Base-by-base conservation (phyloP, 441 rosid species). In the Theobroma grandiflorum region DNA sequence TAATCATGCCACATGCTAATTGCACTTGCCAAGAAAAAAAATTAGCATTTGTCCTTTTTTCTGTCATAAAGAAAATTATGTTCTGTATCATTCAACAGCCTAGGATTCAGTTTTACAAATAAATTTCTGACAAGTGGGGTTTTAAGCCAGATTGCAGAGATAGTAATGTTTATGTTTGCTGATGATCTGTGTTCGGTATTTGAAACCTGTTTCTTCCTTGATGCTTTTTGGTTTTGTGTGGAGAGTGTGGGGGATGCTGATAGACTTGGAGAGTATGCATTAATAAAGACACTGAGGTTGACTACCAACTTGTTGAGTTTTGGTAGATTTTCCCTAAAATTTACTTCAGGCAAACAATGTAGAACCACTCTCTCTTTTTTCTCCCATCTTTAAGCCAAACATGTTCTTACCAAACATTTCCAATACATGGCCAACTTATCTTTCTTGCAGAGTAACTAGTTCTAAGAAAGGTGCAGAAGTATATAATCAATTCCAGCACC, bases 71-170 rank as follows among this genome's bases (percentile, higher is more conserved):
- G 18, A 58, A 7, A 61, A 35, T 0, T 9, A n/a, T n/a, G 15
- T 66, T 18, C 8, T 18, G 18, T 40, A n/a, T 4, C 3, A 10
- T 59, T 59, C 64, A 22, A 35, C 7, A 65, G 22, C 3, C 47
- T 65, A 65, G 70, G 70, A 65, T 37, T 65, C 47, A 37, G 22
- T 65, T 35, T 53, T 22, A 37, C 0, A 38, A 35, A 15, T 37
- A 64, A 64, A 37, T 64, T 14, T 37, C 43, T 8, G 70, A 68
- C 72, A 43, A 6, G 53, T 42, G 72, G 72, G 68, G 72, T 42
- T 68, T 10, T 22, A 20, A 22, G 8, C 33, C 72, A 68, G 53
- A 43, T 67, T 43, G 42, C 31, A 42, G 8, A 40, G 15, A 40
- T 18, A 20, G 58, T 18, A 68, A 43, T 10, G 8, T 38, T 64